Evolutionary conservation across 2,329 filamentous ascomycete genomes (phyloP), one percentile per base, ranked within the genome.

Genomic region (Ascochyta clinopodiicola): DNA sequence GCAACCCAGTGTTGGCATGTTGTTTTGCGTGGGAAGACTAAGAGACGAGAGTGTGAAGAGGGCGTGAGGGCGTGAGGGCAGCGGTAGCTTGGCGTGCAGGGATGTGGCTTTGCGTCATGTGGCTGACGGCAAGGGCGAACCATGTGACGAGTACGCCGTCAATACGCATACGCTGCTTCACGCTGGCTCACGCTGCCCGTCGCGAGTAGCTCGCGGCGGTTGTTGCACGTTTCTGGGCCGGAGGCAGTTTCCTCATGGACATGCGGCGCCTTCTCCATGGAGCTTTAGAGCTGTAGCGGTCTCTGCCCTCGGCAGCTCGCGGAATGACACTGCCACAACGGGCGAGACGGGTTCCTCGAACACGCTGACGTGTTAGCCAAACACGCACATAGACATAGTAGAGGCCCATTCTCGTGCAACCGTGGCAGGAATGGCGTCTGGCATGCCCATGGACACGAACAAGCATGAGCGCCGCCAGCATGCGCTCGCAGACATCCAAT

Each of bases 401-500:
- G 42, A 45, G 35, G 45, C 27, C 4, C 44, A 17, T 17, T 17
- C 29, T 22, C 43, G 38, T 51, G 22, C 57, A 49, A 52, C 57
- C 57, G 70, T 69, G 66, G 60, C 63, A 60, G 69, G 62, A 37
- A 51, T 55, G 42, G 37, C 56, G 5, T 39, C 54, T 21, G 51
- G 45, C 8, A 38, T 44, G 9, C 9, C 59, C 19, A 40, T 19
- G n/a, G 22, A 46, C 13, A 7, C 53, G 8, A 39, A 37, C 22
- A 38, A 35, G 6, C 58, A 57, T 24, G 48, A 51, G 42, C 60
- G 60, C 39, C 70, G 64, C 50, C 64, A 66, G 32, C 70, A 76
- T 65, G 77, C 78, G 19, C 72, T 80, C 52, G 75, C 72, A 50
- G 71, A 76, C 29, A 73, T 79, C 21, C 72, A 76, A 35, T 77